Percentiles rank a stretch among this genome's conserved stretches.
phyloP scores from a whole-genome alignment of 345 rosid genomes.

The Psidium guajava region DNA sequence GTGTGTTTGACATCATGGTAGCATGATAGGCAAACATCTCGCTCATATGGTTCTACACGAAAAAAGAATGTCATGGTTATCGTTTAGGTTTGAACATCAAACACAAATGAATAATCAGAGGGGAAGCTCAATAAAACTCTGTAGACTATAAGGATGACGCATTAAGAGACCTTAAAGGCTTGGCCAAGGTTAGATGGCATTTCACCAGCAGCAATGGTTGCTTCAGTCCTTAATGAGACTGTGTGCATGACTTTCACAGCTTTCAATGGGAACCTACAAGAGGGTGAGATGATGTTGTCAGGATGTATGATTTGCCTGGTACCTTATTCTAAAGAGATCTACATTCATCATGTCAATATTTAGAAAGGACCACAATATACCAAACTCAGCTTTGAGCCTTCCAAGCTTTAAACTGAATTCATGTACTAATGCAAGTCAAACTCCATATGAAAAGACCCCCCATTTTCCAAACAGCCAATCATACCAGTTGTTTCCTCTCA shows the following conservation, averaged over 20 bases:
- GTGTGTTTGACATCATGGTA: slow-evolving; percentile 98
- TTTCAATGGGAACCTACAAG: slow-evolving; percentile 72
- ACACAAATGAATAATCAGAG: not conserved
- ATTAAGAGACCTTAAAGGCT: slow-evolving; percentile 52
- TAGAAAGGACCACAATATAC: not conserved
- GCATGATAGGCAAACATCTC: slow-evolving; percentile 99
- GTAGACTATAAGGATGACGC: not conserved
- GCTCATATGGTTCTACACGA: slow-evolving; percentile 80
- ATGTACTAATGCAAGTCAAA: not conserved
- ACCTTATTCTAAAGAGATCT: not conserved
- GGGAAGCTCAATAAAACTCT: not conserved
- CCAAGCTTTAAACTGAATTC: not conserved
- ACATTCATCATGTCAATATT: not conserved
- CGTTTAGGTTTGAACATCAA: not conserved
- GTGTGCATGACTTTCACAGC: slow-evolving; percentile 99
- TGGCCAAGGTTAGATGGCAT: slow-evolving; percentile 91
- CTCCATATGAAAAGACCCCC: not conserved
- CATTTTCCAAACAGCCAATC: not conserved
- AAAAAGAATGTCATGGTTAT: slow-evolving; percentile 7
- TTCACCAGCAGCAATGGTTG: slow-evolving; percentile 62
- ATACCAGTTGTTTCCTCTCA: not conserved
- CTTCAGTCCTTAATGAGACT: slow-evolving; percentile 85
- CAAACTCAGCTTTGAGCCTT: not conserved
- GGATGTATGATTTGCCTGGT: not conserved
- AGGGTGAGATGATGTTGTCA: slow-evolving; percentile 3